phyloP scores from a whole-genome alignment of 2,329 filamentous ascomycete species.

The Camillea tinctor region DNA sequence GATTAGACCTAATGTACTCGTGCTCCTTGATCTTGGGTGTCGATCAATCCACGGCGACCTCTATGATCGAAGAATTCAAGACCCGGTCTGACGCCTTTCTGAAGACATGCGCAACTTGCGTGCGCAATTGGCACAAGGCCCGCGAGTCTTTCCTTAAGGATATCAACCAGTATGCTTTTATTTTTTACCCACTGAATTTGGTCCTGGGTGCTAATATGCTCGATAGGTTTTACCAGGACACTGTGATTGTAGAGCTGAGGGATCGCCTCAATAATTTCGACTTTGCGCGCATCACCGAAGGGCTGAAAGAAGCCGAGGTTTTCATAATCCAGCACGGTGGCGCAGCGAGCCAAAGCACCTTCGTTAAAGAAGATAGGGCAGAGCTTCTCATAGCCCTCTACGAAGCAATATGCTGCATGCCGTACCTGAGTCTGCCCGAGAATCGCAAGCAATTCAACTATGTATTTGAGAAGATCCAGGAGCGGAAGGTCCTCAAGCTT shows the following conservation, averaged over 20 bases:
- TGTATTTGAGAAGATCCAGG: conserved; percentile 78
- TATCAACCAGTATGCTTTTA: conserved; percentile 55
- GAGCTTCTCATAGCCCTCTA: conserved; percentile 77
- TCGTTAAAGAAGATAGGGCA: conserved; percentile 45
- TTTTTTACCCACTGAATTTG: not conserved
- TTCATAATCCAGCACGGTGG: conserved; percentile 46
- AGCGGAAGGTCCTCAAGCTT: conserved; percentile 75
- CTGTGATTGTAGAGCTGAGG: conserved; percentile 50
- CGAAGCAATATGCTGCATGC: conserved; percentile 81
- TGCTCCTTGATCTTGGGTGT: conserved; percentile 70
- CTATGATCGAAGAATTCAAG: conserved; percentile 60
- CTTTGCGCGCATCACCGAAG: conserved; percentile 58
- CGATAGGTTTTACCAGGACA: conserved; percentile 42
- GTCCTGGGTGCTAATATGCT: conserved; percentile 7
- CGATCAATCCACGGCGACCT: conserved; percentile 56
- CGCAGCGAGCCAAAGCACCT: conserved; percentile 39
- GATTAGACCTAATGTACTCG: conserved; percentile 63
- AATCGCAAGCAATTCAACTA: conserved; percentile 67
- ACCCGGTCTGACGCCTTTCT: conserved; percentile 57
- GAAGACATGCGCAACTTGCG: conserved; percentile 66
- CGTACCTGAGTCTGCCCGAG: conserved; percentile 63
- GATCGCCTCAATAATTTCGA: conserved; percentile 59
- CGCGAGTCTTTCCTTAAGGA: conserved; percentile 62
- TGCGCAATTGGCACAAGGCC: conserved; percentile 70
- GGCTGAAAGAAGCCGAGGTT: conserved; percentile 55